phyloP scores from a whole-genome alignment of 805 yeast genomes.

The Torulaspora delbrueckii region DNA sequence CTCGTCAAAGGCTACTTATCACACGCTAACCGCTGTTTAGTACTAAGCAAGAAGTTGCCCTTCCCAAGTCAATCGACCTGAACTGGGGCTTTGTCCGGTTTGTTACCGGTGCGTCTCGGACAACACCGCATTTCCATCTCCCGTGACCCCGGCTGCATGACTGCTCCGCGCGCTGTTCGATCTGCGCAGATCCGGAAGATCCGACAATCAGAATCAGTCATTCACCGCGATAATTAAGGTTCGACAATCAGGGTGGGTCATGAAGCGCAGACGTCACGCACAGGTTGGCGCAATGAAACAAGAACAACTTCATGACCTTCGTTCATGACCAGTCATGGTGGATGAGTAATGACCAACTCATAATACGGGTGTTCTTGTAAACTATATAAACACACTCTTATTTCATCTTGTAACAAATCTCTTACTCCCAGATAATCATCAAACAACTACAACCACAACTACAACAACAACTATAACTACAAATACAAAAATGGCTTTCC shows the following conservation, averaged over 20 bases:
- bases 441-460: background rate
- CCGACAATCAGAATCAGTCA: background rate
- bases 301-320: background rate
- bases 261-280: background rate
- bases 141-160: background rate
- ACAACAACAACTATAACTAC: background rate
- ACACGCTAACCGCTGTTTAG: slow-evolving; percentile 67
- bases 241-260: background rate
- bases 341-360: background rate
- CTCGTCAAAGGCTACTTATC: slow-evolving; percentile 76
- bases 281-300: background rate
- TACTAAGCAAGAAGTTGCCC: slow-evolving; percentile 67
- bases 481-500: slow-evolving; percentile 36
- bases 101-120: no score
- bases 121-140: background rate
- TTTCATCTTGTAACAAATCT: background rate
- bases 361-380: background rate
- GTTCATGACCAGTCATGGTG: background rate
- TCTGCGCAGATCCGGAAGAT: background rate
- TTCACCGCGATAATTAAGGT: no score
- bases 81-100: no score
- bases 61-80: slow-evolving; percentile 45
- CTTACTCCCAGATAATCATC: background rate
- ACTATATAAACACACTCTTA: background rate
- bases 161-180: background rate